phyloP scores from a whole-genome alignment of 78 protist species.

The Guillardia theta region DNA sequence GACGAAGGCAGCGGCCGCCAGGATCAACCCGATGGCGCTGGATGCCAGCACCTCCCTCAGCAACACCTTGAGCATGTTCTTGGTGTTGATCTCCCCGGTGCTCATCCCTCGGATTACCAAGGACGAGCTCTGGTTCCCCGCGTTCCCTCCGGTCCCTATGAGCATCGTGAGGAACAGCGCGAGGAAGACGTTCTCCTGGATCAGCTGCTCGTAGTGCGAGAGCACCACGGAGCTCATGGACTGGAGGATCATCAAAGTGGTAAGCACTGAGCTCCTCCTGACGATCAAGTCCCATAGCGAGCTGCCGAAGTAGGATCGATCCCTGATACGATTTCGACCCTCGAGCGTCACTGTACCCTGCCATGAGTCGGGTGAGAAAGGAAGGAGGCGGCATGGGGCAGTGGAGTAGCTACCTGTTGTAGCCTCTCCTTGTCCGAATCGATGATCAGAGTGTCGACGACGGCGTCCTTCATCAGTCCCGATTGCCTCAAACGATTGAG shows the following conservation, averaged over 20 bases:
- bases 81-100: not conserved
- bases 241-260: not conserved
- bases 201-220: not conserved
- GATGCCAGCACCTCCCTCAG: not conserved
- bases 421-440: not conserved
- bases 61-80: not conserved
- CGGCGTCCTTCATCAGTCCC: not conserved
- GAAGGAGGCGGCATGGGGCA: no score
- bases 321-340: not conserved
- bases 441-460: not conserved
- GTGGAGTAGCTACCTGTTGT: no score
- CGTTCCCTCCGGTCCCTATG: slow-evolving; percentile 5
- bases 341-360: no score
- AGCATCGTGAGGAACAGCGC: slow-evolving; percentile 25
- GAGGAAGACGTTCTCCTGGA: not conserved
- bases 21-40: not conserved
- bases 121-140: slow-evolving; percentile 26
- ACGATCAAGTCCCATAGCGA: not conserved
- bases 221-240: not conserved
- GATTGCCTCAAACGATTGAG: not conserved
- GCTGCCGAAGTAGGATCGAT: not conserved
- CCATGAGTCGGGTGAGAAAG: no score
- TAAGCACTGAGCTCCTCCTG: not conserved
- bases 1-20: not conserved
- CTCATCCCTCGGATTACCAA: not conserved